A percentile compares a stretch with the other conserved stretches of the same genome.
These are phyloP conservation scores for Leccinum sublutescens DNA, from an alignment of 768 basidiomycete species.

Conservation along the genomic window DNA sequence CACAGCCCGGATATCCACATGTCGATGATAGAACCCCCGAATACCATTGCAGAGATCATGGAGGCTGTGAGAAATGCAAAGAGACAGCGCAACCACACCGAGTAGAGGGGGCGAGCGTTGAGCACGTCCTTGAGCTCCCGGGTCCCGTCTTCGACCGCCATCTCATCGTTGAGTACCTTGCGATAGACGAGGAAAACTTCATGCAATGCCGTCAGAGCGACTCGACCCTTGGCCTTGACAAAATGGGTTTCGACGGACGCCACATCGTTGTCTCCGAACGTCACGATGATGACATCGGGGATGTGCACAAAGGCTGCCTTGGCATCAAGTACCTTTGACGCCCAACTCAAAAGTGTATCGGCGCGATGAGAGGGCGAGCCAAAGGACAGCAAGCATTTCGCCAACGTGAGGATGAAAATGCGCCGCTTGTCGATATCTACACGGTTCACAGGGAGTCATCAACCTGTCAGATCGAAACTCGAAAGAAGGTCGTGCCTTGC, in stretches of 20 bases:
- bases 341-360: constrained; percentile 82
- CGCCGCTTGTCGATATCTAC: constrained; percentile 48
- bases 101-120: constrained; percentile 64
- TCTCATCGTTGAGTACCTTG: constrained; percentile 80
- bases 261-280: constrained; percentile 74
- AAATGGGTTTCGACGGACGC: constrained; percentile 80
- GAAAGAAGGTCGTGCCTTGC: too few species aligned
- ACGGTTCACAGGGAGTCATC: constrained; percentile 1
- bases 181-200: constrained; percentile 83
- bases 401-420: constrained; percentile 82
- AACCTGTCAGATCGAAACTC: not conserved
- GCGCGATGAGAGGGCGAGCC: constrained; percentile 94
- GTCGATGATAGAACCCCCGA: constrained; percentile 78
- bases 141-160: constrained; percentile 71
- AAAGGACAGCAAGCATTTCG: constrained; percentile 85
- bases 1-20: constrained; percentile 78
- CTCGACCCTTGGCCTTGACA: constrained; percentile 74
- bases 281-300: constrained; percentile 74
- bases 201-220: constrained; percentile 81
- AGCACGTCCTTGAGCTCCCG: constrained; percentile 64
- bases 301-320: constrained; percentile 84
- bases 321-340: constrained; percentile 74
- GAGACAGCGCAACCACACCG: constrained; percentile 61
- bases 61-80: constrained; percentile 77
- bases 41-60: constrained; percentile 79